Evolutionary conservation across 306 rosid genomes (phyloP).

Genomic region (Cucurbita maxima): DNA sequence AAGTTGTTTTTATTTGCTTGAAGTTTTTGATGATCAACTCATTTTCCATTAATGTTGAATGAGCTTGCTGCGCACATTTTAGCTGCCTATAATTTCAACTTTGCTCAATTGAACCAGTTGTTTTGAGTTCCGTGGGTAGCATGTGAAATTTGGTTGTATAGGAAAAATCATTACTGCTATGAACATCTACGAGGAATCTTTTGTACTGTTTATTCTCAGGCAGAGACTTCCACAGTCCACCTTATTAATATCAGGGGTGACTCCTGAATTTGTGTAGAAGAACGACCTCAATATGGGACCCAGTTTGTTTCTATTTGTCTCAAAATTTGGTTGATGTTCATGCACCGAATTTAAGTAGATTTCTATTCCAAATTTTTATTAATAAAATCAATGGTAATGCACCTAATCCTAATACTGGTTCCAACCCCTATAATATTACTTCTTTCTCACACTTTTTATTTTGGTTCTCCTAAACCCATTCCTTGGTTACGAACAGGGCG

Average conservation of each 20-base stretch:
- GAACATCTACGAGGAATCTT: neutral
- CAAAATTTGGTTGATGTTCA: neutral
- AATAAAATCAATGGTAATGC: neutral
- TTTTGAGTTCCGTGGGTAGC: neutral
- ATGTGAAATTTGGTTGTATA: neutral
- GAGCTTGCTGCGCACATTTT: neutral
- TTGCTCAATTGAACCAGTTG: neutral
- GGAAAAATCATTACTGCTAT: neutral
- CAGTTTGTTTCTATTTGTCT: neutral
- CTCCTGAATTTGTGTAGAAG: neutral
- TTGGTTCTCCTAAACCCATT: neutral
- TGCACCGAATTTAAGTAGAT: neutral
- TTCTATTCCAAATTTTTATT: neutral
- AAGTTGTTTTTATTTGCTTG: neutral
- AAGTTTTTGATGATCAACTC: neutral
- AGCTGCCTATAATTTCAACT: neutral
- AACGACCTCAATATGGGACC: neutral
- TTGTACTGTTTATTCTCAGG: neutral
- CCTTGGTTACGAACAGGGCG: neutral
- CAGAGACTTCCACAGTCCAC: neutral
- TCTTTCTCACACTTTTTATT: neutral
- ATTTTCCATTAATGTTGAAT: neutral
- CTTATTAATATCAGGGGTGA: neutral
- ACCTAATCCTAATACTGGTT: neutral
- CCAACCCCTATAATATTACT: neutral